Evolutionary conservation across 129 eudicot genomes (phyloP), one percentile per base, ranked within the genome.

Genomic region (Ambrosia artemisiifolia): DNA sequence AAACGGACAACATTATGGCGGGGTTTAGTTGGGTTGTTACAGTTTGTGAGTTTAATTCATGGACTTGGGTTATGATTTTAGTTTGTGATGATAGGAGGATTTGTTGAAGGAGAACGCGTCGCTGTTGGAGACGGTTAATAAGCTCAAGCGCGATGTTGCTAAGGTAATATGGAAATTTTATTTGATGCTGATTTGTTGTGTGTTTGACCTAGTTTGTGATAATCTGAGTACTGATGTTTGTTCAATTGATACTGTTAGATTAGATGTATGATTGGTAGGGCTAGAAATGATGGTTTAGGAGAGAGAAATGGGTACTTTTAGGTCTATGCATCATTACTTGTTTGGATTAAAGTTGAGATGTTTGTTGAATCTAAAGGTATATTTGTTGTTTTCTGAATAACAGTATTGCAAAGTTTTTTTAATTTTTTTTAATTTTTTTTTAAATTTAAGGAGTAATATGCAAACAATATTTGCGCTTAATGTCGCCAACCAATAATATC

Each of bases 101-200:
- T 69, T 95, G 88, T 11, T 83, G 85, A 83, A 71, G 35, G 97
- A 95, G 89, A 90, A 95, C 48, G 81, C 74, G 9, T 54, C 64
- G 64, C 76, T 91, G 77, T 57, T 85, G 79, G 85, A 78, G 47
- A 83, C 91, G 2, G 92, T 90, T 61, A 83, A 76, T 78, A 95
- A 95, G 91, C 96, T 95, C 43, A 87, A 88, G 54, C 88, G 97
- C 16, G 99, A 95, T 82, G 97, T 95, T 61, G 80, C 89, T 42
- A 95, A 95, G 99, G 97, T 90, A 83, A 42, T 69, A 12, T 6
- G 4, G 40, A 17, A 14, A 40, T 69, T 44, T 56, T 44, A 67
- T 6, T 68, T 48, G 0, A n/a, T 67, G 51, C 50, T 67, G 17
- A 44, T 43, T 30, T 7, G 7, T 10, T 76, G 62, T 16, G 6